These are phyloP conservation scores for Teratosphaeriaceae sp. DNA, from an alignment of 2,329 filamentous ascomycete genomes.

Conservation along the genomic window DNA sequence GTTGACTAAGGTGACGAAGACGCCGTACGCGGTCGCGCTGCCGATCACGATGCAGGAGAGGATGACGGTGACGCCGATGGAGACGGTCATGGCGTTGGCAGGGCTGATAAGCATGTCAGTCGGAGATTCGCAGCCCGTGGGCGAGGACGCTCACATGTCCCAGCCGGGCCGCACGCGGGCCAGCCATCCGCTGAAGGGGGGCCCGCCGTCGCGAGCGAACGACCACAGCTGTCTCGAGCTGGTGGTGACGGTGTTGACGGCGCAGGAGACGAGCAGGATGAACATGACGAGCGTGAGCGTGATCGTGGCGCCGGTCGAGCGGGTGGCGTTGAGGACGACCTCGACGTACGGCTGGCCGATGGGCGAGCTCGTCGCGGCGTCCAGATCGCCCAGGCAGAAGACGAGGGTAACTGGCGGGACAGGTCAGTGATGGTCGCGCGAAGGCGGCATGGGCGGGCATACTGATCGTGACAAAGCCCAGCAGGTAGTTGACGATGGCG, in stretches of 20 bases:
- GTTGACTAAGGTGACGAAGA: conserved; percentile 35
- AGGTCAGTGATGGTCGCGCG: too few relatives aligned
- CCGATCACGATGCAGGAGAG: conserved; percentile 32
- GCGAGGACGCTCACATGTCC: conserved; percentile 5
- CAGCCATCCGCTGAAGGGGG: conserved; percentile 14
- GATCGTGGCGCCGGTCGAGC: conserved; percentile 10
- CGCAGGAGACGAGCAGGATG: background rate
- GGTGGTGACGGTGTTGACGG: background rate
- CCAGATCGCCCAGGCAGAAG: conserved; percentile 4
- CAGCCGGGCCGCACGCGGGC: conserved; percentile 14
- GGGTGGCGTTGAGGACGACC: conserved; percentile 5
- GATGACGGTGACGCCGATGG: conserved; percentile 17
- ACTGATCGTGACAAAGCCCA: conserved; percentile 5
- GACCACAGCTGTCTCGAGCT: conserved; percentile 1
- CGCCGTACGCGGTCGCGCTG: conserved; percentile 35
- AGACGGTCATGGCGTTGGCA: conserved; percentile 19
- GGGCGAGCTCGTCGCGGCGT: conserved; percentile 1
- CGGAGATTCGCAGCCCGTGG: too few relatives aligned
- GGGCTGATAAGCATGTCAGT: conserved; percentile 12
- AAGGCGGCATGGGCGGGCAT: too few relatives aligned
- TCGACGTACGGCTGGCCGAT: conserved; percentile 6
- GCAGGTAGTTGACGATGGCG: conserved; percentile 24
- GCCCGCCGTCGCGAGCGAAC: conserved; percentile 31
- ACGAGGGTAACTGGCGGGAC: conserved; percentile 7
- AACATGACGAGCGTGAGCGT: conserved; percentile 11